Evolutionary conservation across 768 basidiomycete genomes (phyloP).

Genomic region (Leccinum variicolor): DNA sequence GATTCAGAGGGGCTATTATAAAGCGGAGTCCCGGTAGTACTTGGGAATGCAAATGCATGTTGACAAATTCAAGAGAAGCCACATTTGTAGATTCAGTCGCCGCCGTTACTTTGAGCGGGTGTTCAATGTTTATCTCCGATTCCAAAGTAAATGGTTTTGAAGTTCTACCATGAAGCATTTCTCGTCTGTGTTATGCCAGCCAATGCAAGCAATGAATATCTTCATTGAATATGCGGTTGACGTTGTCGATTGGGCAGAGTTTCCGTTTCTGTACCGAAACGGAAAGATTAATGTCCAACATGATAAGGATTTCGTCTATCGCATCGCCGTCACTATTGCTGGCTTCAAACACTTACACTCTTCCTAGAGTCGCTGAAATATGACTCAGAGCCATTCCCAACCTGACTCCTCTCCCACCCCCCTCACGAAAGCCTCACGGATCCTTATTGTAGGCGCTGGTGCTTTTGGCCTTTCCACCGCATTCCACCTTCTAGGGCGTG

Average conservation of each 20-base stretch:
- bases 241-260: neutral
- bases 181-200: neutral
- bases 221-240: neutral
- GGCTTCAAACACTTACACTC: neutral
- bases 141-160: neutral
- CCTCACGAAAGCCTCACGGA: slow-evolving; percentile 12
- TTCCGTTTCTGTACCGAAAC: neutral
- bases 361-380: neutral
- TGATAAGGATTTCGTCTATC: neutral
- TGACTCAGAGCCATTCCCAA: neutral
- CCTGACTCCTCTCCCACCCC: neutral
- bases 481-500: slow-evolving; percentile 65
- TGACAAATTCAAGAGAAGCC: no score
- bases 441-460: slow-evolving; percentile 75
- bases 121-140: neutral
- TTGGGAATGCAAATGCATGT: no score
- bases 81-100: neutral
- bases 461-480: slow-evolving; percentile 89
- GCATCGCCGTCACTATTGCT: neutral
- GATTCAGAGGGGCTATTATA: neutral
- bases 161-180: neutral
- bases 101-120: neutral
- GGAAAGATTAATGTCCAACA: neutral
- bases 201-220: neutral
- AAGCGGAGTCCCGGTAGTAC: neutral